phyloP scores from a whole-genome alignment of 2,329 filamentous ascomycete species.

The Hymenoscyphus scutula region DNA sequence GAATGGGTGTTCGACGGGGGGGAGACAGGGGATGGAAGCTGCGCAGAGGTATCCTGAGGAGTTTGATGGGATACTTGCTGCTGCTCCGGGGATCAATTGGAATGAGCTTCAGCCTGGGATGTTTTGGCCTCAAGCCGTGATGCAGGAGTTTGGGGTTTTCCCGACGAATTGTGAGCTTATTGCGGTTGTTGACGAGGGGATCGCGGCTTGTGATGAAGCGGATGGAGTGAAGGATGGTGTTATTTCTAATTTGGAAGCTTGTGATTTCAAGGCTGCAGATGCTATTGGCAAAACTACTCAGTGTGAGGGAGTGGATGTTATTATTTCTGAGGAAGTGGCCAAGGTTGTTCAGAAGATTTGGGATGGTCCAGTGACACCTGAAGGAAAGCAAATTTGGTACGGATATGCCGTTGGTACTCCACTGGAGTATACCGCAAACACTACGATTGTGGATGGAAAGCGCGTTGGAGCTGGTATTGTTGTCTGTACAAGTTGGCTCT shows the following conservation, averaged over 20 bases:
- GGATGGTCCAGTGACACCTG: slow-evolving; percentile 11
- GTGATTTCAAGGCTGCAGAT: slow-evolving; percentile 20
- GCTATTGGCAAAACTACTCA: slow-evolving; percentile 13
- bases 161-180: slow-evolving; percentile 19
- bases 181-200: slow-evolving; percentile 13
- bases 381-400: slow-evolving; percentile 14
- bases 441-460: slow-evolving; percentile 5
- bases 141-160: slow-evolving; percentile 15
- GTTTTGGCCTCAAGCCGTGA: slow-evolving; percentile 21
- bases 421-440: neutral
- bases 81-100: slow-evolving; percentile 39
- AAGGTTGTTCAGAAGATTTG: slow-evolving; percentile 13
- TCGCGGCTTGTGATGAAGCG: slow-evolving; percentile 19
- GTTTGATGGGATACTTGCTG: slow-evolving; percentile 43
- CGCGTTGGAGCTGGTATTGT: slow-evolving; percentile 7
- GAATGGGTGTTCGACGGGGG: slow-evolving; percentile 41
- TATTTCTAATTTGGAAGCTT: slow-evolving; percentile 12
- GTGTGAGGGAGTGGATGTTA: slow-evolving; percentile 15
- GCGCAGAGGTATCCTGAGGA: slow-evolving; percentile 39
- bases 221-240: slow-evolving; percentile 26
- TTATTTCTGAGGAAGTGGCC: slow-evolving; percentile 12
- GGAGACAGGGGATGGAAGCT: slow-evolving; percentile 39
- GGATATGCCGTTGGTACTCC: slow-evolving; percentile 10
- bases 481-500: neutral
- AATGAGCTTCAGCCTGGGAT: slow-evolving; percentile 5